Evolutionary conservation across 768 basidiomycete genomes (phyloP).

Genomic region (Trametes cingulata): DNA sequence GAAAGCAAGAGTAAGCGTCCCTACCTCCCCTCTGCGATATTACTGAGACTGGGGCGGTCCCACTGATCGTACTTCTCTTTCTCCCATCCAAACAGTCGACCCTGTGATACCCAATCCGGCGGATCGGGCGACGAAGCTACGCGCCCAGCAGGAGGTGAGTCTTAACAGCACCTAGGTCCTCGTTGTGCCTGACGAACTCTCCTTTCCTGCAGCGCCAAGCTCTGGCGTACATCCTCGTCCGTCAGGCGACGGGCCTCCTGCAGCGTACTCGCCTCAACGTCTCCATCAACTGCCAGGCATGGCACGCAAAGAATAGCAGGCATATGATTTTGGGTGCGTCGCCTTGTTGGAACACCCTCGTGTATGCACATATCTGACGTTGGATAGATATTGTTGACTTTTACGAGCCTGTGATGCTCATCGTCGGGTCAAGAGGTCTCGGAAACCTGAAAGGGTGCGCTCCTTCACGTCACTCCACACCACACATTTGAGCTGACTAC

Average conservation of each 20-base stretch:
- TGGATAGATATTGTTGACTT: slow-evolving; percentile 78
- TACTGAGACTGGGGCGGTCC: not conserved
- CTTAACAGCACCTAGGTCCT: slow-evolving; percentile 1
- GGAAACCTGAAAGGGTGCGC: slow-evolving; percentile 83
- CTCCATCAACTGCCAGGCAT: slow-evolving; percentile 87
- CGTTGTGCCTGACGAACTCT: not conserved
- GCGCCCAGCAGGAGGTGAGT: slow-evolving; percentile 88
- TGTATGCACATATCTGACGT: too few relatives aligned
- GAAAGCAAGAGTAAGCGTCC: slow-evolving; percentile 73
- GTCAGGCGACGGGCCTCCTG: slow-evolving; percentile 86
- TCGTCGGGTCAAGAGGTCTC: slow-evolving; percentile 92
- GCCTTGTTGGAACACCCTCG: too few relatives aligned
- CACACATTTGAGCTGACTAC: slow-evolving; percentile 2
- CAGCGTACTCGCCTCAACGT: slow-evolving; percentile 91
- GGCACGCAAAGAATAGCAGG: slow-evolving; percentile 94
- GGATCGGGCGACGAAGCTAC: slow-evolving; percentile 77
- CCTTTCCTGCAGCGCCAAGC: slow-evolving; percentile 69
- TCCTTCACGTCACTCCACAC: not conserved
- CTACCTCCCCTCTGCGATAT: not conserved
- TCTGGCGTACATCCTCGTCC: slow-evolving; percentile 81
- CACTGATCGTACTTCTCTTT: not conserved
- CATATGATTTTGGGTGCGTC: slow-evolving; percentile 78
- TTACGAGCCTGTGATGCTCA: slow-evolving; percentile 85
- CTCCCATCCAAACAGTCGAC: slow-evolving; percentile 48
- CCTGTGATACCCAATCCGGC: slow-evolving; percentile 66